Evolutionary conservation across 2,329 filamentous ascomycete genomes (phyloP).

Genomic region (Monosporascus ibericus): DNA sequence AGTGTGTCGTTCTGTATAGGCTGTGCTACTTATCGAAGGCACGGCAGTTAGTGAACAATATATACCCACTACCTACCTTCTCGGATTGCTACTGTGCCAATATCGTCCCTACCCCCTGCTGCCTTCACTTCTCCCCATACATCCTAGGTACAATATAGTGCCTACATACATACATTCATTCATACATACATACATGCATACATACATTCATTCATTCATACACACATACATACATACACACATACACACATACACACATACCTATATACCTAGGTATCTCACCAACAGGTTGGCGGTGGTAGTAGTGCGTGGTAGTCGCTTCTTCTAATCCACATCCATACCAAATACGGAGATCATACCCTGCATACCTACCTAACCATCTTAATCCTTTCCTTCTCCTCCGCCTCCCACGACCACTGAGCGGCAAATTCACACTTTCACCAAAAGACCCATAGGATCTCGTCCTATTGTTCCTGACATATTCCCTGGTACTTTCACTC

Average conservation of each 20-base stretch:
- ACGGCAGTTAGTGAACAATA: no score
- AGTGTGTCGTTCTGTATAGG: no score
- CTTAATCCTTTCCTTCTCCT: neutral
- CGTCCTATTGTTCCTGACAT: neutral
- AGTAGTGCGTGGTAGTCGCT: neutral
- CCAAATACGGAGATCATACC: neutral
- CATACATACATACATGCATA: neutral
- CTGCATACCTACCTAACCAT: neutral
- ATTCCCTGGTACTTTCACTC: neutral
- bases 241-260: neutral
- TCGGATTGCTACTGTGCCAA: no score
- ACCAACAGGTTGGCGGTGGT: neutral
- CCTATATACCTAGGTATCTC: neutral
- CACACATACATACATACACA: neutral
- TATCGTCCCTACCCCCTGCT: no score
- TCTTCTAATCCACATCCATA: neutral
- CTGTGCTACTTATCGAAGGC: no score
- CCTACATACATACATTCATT: neutral
- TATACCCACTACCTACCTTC: no score
- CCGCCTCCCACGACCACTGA: neutral
- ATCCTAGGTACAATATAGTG: no score
- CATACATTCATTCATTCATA: neutral
- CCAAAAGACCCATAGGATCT: neutral
- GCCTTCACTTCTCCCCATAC: no score
- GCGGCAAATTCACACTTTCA: constrained; percentile 1